A percentile compares a stretch with the other conserved stretches of the same genome.
These are phyloP conservation scores for Blastomyces gilchristii DNA, from an alignment of 2,329 filamentous ascomycete genomes.

Conservation along the genomic window DNA sequence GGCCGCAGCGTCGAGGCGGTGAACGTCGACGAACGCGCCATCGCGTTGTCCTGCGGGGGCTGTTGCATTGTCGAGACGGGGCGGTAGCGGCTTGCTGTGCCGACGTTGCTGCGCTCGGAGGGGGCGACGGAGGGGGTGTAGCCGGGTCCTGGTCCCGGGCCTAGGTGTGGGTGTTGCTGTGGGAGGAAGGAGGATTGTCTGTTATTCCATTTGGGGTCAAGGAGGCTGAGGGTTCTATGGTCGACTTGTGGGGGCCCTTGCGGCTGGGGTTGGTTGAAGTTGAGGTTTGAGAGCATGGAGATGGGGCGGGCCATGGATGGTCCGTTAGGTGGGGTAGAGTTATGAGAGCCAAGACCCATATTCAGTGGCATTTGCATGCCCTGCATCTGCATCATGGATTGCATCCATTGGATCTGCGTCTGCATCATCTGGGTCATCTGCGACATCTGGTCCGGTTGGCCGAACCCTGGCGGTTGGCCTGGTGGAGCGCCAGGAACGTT, in stretches of 20 bases:
- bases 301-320: slow-evolving; percentile 32
- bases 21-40: slow-evolving; percentile 24
- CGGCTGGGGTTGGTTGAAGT: slow-evolving; percentile 16
- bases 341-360: not conserved
- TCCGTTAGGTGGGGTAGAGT: not conserved
- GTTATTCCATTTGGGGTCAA: slow-evolving; percentile 48
- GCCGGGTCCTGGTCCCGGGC: slow-evolving; percentile 26
- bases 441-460: slow-evolving; percentile 66
- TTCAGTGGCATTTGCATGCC: slow-evolving; percentile 28
- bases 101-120: slow-evolving; percentile 88
- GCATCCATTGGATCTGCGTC: slow-evolving; percentile 92
- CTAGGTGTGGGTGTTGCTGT: slow-evolving; percentile 12
- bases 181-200: slow-evolving; percentile 28
- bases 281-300: slow-evolving; percentile 36
- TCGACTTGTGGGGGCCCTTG: slow-evolving; percentile 26
- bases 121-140: slow-evolving; percentile 91
- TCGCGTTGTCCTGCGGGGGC: slow-evolving; percentile 19
- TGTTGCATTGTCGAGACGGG: slow-evolving; percentile 62
- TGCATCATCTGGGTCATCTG: slow-evolving; percentile 84
- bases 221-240: slow-evolving; percentile 71
- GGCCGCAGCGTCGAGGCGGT: slow-evolving; percentile 27
- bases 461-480: slow-evolving; percentile 31
- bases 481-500: slow-evolving; percentile 10
- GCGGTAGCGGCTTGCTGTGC: slow-evolving; percentile 78
- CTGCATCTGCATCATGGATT: slow-evolving; percentile 57